Evolutionary conservation across 306 rosid genomes (phyloP), one percentile per base, ranked within the genome.

Genomic region (Prunus campanulata): DNA sequence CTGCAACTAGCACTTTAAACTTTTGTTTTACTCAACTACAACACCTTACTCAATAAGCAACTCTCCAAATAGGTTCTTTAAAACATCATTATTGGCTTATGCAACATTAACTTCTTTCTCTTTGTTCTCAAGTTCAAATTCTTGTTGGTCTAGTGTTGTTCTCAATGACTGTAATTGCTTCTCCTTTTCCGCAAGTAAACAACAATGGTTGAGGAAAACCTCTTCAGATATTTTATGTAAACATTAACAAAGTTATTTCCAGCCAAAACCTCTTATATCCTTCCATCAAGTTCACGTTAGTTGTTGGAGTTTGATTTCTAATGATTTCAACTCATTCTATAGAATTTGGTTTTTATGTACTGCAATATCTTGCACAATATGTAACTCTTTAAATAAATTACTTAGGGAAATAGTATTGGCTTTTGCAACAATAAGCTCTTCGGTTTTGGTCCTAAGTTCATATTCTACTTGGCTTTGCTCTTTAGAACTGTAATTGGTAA

Each of bases 21-120:
- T 29, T 29, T 29, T 2, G 30, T 29, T 29, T 29, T 29, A 2
- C 30, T 29, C 30, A 29, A 29, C 30, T 29, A 29, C 30, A 29
- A 29, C 30, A 29, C 30, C 30, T 29, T 93, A 3, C 30, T 29
- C 30, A 2, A 88, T 91, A 61, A 88, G 89, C 66, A 90, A 85
- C 19, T 97, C 97, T 81, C 91, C 97, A 7, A 97, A 83, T 79
- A 89, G 93, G 80, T 91, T 91, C 66, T 89, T 86, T 71, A 93
- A 80, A 22, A 93, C 97, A 78, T 71, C 74, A 48, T 82, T 78
- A 83, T 82, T 88, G 78, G 89, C 91, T 79, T 90, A 92, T 68
- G 98, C 88, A 61, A 62, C 81, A 71, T 66, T 73, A 9, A 81
- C 82, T 11, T 82, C 96, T 76, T 93, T 85, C n/a, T 72, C 24